Conservation (phyloP, 2,329 filamentous ascomycete species). For the Sclerotinia nivalis region DNA sequence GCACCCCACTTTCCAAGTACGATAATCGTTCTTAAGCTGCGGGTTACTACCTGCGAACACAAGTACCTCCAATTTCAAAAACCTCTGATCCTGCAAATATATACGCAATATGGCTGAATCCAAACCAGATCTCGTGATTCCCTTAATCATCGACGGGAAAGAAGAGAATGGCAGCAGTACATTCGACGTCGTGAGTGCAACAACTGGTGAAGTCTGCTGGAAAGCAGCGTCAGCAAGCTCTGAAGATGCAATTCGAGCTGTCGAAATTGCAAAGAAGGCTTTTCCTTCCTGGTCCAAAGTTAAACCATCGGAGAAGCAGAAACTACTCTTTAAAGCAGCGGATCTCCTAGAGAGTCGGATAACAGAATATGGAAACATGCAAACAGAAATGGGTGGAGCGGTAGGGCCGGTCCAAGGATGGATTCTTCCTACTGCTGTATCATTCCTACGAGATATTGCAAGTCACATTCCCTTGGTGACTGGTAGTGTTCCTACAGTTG, state of each 20-base stretch:
- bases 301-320: constrained; percentile 4
- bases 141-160: constrained; percentile 3
- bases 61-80: no score
- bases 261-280: background rate
- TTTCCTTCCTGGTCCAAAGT: constrained; percentile 8
- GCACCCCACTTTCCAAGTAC: no score
- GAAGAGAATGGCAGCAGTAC: background rate
- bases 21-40: no score
- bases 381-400: background rate
- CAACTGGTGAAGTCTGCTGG: constrained; percentile 3
- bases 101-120: background rate
- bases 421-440: background rate
- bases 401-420: background rate
- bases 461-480: background rate
- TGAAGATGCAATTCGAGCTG: constrained; percentile 2
- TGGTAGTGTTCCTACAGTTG: background rate
- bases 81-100: no score
- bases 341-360: constrained; percentile 6
- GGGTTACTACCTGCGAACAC: no score
- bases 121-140: background rate
- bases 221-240: constrained; percentile 1
- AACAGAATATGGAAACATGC: constrained; percentile 4
- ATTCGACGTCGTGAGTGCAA: constrained; percentile 14
- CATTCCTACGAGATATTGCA: constrained; percentile 8
- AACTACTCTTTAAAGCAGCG: background rate